Base-by-base conservation (phyloP, 352 stramenopile genomes). In the Phytophthora vignae region DNA sequence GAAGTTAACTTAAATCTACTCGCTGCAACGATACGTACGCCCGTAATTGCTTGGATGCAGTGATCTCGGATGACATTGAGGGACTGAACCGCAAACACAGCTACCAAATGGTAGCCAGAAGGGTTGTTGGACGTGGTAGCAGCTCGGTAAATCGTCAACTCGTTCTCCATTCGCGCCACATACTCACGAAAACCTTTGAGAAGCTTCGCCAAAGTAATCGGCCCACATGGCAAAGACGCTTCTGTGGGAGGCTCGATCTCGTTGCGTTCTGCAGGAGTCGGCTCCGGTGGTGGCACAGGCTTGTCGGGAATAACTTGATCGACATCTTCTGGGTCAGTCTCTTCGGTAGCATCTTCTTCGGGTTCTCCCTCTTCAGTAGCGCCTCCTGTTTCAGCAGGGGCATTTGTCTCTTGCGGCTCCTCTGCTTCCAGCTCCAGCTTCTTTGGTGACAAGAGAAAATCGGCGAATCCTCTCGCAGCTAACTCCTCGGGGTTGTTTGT, bases 11-110 rank as follows among this genome's bases (percentile, higher is more conserved):
- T 9, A 17, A 50, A 15, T 31, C 15, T 17, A 58, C 36, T 21
- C 25, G 21, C 7, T 54, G 15, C 5, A 63, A 22, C 12, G 33
- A n/a, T 25, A 81, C 78, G 40, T 83, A 93, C 87, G 2, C 82
- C 78, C 8, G 77, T 86, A 61, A 93, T 91, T 19, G 64, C 65
- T 25, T 78, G 73, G 42, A 93, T 67, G 54, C 85, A 94, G 49
- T 94, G 87, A 6, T 82, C 71, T 54, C 89, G 52, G 50, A 91
- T 83, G 6, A 77, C 59, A 27, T 60, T 64, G 1, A 90, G 71
- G 1, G 83, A 79, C 57, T 93, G 87, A 5, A 71, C 70, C 7
- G 80, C 83, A 15, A 91, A 36, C 2, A 87, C 66, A 14, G 74
- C 67, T 11, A 94, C 64, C 11, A 87, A 66, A 29, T 85, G 73